A percentile compares a stretch with the other conserved stretches of the same genome.
Conservation (phyloP, 225 moss, liverwort and hornwort species). For the Neckera pumila region DNA sequence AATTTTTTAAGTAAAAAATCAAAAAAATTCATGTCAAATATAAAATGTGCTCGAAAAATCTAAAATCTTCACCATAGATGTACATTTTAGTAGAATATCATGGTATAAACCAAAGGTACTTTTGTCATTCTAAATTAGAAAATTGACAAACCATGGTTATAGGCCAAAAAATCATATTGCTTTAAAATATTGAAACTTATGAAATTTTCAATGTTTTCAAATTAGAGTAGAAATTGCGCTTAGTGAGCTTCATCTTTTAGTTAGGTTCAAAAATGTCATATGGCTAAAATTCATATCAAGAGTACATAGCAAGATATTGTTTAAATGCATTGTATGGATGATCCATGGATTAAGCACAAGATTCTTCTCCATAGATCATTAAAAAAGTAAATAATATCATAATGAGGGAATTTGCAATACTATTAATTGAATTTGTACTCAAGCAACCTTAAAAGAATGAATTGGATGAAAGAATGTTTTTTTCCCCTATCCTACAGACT, state of each 20-base stretch:
- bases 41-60: not conserved
- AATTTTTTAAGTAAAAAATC: not conserved
- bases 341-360: not conserved
- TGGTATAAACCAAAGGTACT: not conserved
- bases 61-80: not conserved
- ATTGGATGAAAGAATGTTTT: not conserved
- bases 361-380: not conserved
- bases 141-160: not conserved
- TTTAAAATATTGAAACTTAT: not conserved
- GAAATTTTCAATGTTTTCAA: not conserved
- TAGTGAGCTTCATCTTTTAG: not conserved
- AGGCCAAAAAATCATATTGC: not conserved
- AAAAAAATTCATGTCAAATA: no score
- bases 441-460: not conserved
- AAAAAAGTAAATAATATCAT: not conserved
- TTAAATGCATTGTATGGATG: not conserved
- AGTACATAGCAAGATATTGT: not conserved
- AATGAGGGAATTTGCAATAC: not conserved
- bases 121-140: accelerated
- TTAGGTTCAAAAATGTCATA: not conserved
- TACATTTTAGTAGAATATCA: not conserved
- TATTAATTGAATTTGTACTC: not conserved
- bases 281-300: not conserved
- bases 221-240: accelerated
- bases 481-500: not conserved